Evolutionary conservation across 768 basidiomycete genomes (phyloP).

Genomic region (Wakefieldia striispora): DNA sequence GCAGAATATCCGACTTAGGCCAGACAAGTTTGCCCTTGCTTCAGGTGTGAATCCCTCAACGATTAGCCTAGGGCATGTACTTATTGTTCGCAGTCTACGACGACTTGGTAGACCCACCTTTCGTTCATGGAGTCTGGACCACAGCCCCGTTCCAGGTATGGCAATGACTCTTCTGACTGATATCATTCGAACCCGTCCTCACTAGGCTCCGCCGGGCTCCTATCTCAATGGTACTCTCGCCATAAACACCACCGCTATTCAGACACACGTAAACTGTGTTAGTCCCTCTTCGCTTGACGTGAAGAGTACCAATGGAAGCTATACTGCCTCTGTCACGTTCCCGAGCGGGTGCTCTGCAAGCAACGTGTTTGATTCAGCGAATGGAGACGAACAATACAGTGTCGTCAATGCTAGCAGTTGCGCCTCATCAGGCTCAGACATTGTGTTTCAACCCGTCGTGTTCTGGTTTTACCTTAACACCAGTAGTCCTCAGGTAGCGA

Average conservation of each 20-base stretch:
- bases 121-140: constrained; percentile 51
- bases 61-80: background rate
- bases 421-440: constrained; percentile 27
- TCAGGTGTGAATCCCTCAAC: constrained; percentile 17
- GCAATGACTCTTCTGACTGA: constrained; percentile 4
- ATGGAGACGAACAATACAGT: constrained; percentile 48
- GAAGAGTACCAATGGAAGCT: constrained; percentile 21
- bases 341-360: constrained; percentile 44
- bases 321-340: constrained; percentile 45
- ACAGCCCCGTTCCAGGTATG: constrained; percentile 49
- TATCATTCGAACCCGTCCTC: background rate
- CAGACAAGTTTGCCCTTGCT: constrained; percentile 35
- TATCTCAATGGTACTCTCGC: constrained; percentile 53
- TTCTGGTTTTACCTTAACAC: constrained; percentile 60
- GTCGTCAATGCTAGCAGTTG: constrained; percentile 40
- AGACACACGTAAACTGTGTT: constrained; percentile 47
- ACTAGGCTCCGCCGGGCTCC: constrained; percentile 41
- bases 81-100: constrained; percentile 27
- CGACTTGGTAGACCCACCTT: constrained; percentile 55
- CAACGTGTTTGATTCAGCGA: constrained; percentile 37
- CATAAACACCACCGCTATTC: constrained; percentile 50
- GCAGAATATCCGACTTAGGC: background rate
- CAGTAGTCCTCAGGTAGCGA: constrained; percentile 39
- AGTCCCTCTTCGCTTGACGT: constrained; percentile 34
- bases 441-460: constrained; percentile 54